Evolutionary conservation across 306 rosid species (phyloP).

Genomic region (Cercis canadensis): DNA sequence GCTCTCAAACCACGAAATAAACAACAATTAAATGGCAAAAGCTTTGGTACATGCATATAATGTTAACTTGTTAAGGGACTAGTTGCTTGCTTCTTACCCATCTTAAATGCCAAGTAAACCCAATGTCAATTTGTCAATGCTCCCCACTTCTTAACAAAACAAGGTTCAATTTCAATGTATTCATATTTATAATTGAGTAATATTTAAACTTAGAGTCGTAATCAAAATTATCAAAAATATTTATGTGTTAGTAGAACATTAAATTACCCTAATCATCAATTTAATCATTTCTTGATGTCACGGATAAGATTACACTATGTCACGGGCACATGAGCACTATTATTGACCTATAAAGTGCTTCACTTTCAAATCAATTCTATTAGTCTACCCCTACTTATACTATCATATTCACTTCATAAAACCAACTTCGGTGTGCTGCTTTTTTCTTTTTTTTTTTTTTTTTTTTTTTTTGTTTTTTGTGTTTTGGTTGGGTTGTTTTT

Average conservation of each 20-base stretch:
- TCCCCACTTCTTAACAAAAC: slow-evolving; percentile 8
- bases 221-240: no score
- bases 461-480: no score
- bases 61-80: background rate
- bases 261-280: slow-evolving; percentile 21
- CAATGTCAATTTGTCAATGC: background rate
- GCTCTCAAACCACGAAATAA: no score
- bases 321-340: slow-evolving; percentile 40
- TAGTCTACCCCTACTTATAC: slow-evolving; percentile 29
- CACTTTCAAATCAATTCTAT: slow-evolving; percentile 12
- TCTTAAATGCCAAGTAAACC: slow-evolving; percentile 38
- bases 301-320: slow-evolving; percentile 38
- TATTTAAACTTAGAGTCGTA: no score
- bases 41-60: no score
- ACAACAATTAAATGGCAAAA: no score
- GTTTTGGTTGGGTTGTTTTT: no score
- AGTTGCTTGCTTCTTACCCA: slow-evolving; percentile 46
- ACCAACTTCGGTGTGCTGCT: no score
- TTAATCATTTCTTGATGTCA: slow-evolving; percentile 40
- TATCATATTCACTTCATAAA: background rate
- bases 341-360: slow-evolving; percentile 35
- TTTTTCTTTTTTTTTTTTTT: no score
- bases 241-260: no score
- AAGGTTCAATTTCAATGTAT: background rate
- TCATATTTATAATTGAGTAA: background rate